Evolutionary conservation across 129 eudicot species (phyloP).

Genomic region (Flaveria ramosissima): DNA sequence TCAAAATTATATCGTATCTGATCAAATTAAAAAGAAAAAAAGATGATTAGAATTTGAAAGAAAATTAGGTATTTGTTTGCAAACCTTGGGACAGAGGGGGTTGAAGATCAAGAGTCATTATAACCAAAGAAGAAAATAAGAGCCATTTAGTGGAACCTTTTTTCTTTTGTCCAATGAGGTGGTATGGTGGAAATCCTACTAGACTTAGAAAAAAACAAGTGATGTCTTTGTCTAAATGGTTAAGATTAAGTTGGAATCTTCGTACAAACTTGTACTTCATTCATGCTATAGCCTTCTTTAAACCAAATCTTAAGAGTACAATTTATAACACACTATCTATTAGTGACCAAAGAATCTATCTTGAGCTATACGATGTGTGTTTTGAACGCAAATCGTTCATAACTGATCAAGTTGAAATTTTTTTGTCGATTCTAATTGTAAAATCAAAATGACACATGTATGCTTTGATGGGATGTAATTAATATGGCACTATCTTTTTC

Average conservation of each 20-base stretch:
- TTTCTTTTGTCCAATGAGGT: constrained; percentile 28
- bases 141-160: constrained; percentile 29
- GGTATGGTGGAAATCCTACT: constrained; percentile 39
- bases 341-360: neutral
- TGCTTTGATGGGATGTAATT: too few species aligned
- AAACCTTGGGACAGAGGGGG: constrained; percentile 24
- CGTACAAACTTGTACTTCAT: constrained; percentile 38
- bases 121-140: constrained; percentile 29
- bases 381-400: neutral
- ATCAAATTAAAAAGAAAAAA: constrained; percentile 12
- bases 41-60: constrained; percentile 31
- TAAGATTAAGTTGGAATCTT: constrained; percentile 21
- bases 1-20: constrained; percentile 12
- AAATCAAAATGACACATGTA: neutral
- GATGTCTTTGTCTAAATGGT: constrained; percentile 30
- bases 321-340: neutral
- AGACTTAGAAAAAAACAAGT: constrained; percentile 22
- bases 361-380: too few species aligned
- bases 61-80: constrained; percentile 38
- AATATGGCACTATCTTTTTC: too few species aligned
- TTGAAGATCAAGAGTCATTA: constrained; percentile 34
- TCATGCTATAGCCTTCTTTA: neutral
- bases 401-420: neutral
- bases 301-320: neutral
- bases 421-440: neutral